phyloP scores from a whole-genome alignment of 441 rosid genomes.

The Euphorbia schlechtendalii region DNA sequence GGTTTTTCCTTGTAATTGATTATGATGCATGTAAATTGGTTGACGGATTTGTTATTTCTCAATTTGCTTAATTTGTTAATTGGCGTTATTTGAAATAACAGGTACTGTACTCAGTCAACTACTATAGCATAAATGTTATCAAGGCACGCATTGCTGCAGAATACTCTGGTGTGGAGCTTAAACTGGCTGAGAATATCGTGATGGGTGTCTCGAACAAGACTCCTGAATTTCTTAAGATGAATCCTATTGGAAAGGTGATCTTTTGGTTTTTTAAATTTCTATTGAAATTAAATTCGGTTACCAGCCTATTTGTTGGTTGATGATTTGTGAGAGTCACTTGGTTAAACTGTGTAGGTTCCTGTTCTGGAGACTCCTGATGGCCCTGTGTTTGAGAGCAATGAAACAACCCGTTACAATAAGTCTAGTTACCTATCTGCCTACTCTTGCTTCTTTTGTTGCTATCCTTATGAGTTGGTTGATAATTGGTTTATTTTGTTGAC shows the following conservation, averaged over 20 bases:
- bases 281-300: neutral
- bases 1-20: neutral
- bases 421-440: too few relatives aligned
- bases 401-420: constrained; percentile 82
- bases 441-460: too few relatives aligned
- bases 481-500: neutral
- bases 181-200: constrained; percentile 48
- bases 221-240: constrained; percentile 80
- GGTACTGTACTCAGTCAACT: constrained; percentile 49
- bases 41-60: too few relatives aligned
- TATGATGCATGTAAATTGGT: neutral
- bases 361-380: constrained; percentile 87
- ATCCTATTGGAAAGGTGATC: constrained; percentile 83
- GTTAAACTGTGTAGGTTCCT: constrained; percentile 47
- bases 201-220: constrained; percentile 80
- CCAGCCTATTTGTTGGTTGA: neutral
- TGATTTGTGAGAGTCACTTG: neutral
- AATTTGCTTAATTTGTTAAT: too few relatives aligned
- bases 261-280: neutral
- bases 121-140: constrained; percentile 47
- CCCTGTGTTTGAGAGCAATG: constrained; percentile 82
- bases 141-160: constrained; percentile 80
- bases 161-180: constrained; percentile 61
- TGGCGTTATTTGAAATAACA: too few relatives aligned
- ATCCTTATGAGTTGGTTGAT: too few relatives aligned